Evolutionary conservation across 2,329 filamentous ascomycete species (phyloP).

Genomic region (Ceratocystis papillata): DNA sequence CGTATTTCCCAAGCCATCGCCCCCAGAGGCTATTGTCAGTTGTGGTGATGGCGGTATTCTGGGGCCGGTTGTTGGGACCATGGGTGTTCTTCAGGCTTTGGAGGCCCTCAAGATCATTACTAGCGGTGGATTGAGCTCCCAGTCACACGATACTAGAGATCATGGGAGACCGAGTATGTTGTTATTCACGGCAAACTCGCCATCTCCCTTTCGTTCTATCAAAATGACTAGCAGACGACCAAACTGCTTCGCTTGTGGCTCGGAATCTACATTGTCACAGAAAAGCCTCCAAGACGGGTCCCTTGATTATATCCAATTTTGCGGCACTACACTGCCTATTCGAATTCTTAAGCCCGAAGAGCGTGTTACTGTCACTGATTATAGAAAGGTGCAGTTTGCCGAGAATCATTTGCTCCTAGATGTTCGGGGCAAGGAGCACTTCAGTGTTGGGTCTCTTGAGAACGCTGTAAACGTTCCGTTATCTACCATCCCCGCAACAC

Average conservation of each 20-base stretch:
- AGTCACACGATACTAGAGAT: neutral
- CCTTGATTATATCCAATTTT: slow-evolving; percentile 79
- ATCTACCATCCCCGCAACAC: slow-evolving; percentile 42
- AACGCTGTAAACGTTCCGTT: slow-evolving; percentile 62
- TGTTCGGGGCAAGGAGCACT: slow-evolving; percentile 75
- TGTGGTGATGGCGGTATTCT: slow-evolving; percentile 91
- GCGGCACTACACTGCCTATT: slow-evolving; percentile 51
- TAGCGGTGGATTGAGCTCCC: slow-evolving; percentile 29
- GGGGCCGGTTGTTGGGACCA: slow-evolving; percentile 81
- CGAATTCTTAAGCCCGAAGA: slow-evolving; percentile 49
- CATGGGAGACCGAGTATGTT: slow-evolving; percentile 32
- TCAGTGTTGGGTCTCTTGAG: slow-evolving; percentile 63
- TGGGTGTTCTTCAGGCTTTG: slow-evolving; percentile 85
- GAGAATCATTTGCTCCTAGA: slow-evolving; percentile 57
- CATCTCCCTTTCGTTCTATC: slow-evolving; percentile 57
- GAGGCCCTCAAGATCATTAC: slow-evolving; percentile 79
- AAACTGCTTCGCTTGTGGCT: slow-evolving; percentile 68
- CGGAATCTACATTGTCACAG: slow-evolving; percentile 48
- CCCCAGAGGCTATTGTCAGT: slow-evolving; percentile 66
- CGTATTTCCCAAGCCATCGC: slow-evolving; percentile 79
- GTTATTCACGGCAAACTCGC: slow-evolving; percentile 39
- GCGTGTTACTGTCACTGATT: slow-evolving; percentile 55
- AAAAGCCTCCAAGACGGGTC: slow-evolving; percentile 52
- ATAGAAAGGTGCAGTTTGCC: slow-evolving; percentile 31
- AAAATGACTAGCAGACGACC: slow-evolving; percentile 57